Evolutionary conservation across 768 basidiomycete species (phyloP).

Genomic region (Podaxis sp.): DNA sequence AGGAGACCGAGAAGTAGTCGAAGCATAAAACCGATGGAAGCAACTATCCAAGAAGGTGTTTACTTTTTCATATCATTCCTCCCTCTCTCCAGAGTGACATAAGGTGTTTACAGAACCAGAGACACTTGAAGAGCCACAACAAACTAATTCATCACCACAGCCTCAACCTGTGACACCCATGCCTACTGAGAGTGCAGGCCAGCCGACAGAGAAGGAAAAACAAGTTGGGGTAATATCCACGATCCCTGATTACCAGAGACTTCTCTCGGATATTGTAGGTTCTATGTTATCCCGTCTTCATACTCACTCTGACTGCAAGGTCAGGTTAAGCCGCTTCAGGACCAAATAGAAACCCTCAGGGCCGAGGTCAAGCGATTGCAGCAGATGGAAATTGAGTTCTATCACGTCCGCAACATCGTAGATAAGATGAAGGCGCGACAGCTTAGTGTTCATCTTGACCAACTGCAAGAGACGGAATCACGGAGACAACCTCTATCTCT

Average conservation of each 20-base stretch:
- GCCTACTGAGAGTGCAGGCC: neutral
- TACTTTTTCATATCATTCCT: neutral
- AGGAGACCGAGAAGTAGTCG: constrained; percentile 52
- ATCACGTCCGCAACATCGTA: constrained; percentile 20
- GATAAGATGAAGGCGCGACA: neutral
- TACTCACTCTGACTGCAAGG: constrained; percentile 17
- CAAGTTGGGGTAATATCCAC: neutral
- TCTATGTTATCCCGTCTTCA: too few relatives aligned
- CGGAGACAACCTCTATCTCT: constrained; percentile 5
- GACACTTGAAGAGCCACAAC: neutral
- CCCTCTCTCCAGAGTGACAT: constrained; percentile 5
- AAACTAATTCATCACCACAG: neutral
- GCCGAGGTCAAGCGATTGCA: constrained; percentile 23
- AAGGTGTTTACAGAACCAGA: constrained; percentile 25
- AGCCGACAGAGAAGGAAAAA: neutral
- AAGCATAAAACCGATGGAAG: constrained; percentile 49
- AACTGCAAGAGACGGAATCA: neutral
- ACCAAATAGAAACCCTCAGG: constrained; percentile 25
- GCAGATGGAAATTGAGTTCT: constrained; percentile 23
- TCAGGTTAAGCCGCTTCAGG: constrained; percentile 18
- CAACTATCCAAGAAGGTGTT: constrained; percentile 62
- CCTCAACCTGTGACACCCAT: neutral
- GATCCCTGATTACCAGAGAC: constrained; percentile 1
- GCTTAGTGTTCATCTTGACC: neutral
- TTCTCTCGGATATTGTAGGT: constrained; percentile 9